Evolutionary conservation across 108 stramenopile species (phyloP).

Genomic region (Conticribra weissflogii): DNA sequence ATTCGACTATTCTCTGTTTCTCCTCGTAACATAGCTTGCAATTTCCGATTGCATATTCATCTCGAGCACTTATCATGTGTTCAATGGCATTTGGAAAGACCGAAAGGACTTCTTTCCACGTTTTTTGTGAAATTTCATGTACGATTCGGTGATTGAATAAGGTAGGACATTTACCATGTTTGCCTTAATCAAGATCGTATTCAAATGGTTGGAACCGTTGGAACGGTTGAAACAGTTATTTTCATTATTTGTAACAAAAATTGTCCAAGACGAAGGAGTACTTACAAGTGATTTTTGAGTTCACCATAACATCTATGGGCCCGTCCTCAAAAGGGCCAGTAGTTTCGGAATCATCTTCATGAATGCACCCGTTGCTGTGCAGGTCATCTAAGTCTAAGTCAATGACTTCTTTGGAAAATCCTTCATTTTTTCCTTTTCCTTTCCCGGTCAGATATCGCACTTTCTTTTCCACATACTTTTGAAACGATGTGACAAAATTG

Average conservation of each 20-base stretch:
- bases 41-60: conserved; percentile 33
- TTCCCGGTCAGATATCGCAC: conserved; percentile 7
- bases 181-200: conserved; percentile 26
- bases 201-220: too few relatives aligned
- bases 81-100: conserved; percentile 65
- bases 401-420: not conserved
- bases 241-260: conserved; percentile 10
- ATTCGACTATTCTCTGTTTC: conserved; percentile 21
- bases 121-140: conserved; percentile 27
- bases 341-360: not conserved
- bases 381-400: conserved; percentile 8
- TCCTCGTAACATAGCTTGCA: conserved; percentile 38
- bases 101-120: conserved; percentile 57
- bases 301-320: conserved; percentile 15
- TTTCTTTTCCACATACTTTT: conserved; percentile 32
- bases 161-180: conserved; percentile 43
- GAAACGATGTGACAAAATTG: conserved; percentile 30
- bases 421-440: conserved; percentile 1
- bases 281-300: conserved; percentile 59
- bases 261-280: not conserved
- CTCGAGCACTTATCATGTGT: conserved; percentile 19
- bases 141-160: conserved; percentile 39
- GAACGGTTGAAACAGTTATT: not conserved
- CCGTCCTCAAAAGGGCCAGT: conserved; percentile 1
- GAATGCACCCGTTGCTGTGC: not conserved